These are phyloP conservation scores for Cutaneotrichosporon dermatis DNA, from an alignment of 1,284 basidiomycete species.

Conservation along the genomic window DNA sequence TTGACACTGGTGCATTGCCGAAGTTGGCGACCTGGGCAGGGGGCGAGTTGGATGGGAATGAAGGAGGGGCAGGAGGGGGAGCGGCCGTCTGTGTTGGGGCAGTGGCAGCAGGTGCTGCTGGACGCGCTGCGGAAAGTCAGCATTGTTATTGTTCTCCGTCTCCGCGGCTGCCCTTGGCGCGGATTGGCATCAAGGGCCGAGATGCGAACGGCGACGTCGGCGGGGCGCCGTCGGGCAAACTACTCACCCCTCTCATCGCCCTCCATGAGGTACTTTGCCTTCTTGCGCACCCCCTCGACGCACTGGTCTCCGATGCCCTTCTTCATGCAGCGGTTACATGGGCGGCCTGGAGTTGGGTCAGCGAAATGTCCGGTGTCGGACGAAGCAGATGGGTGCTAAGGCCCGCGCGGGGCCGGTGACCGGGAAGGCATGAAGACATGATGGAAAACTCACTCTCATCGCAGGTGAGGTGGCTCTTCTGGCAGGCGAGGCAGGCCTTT, in stretches of 20 bases:
- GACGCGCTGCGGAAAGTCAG: background rate
- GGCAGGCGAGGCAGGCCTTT: slow-evolving; percentile 85
- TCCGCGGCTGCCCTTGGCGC: no score
- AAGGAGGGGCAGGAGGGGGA: slow-evolving; percentile 2
- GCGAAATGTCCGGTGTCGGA: slow-evolving; percentile 5
- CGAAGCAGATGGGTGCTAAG: background rate
- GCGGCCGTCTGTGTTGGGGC: slow-evolving; percentile 1
- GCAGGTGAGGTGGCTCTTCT: slow-evolving; percentile 90
- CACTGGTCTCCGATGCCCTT: slow-evolving; percentile 85
- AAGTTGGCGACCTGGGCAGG: slow-evolving; percentile 6
- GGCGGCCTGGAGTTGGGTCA: slow-evolving; percentile 62
- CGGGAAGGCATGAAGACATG: no score
- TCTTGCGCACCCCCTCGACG: slow-evolving; percentile 91
- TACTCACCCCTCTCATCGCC: slow-evolving; percentile 79
- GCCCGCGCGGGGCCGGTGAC: no score
- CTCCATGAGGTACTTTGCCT: slow-evolving; percentile 93
- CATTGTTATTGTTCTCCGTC: background rate
- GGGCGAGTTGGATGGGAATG: slow-evolving; percentile 10
- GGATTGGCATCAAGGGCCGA: no score
- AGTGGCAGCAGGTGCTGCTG: background rate
- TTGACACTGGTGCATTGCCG: slow-evolving; percentile 15
- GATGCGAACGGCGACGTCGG: background rate
- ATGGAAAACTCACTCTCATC: slow-evolving; percentile 69
- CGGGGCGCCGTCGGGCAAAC: background rate
- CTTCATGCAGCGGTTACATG: slow-evolving; percentile 90